Evolutionary conservation across 805 yeast genomes (phyloP), one percentile per base, ranked within the genome.

Genomic region (Saccharomycopsis synnaedendra): DNA sequence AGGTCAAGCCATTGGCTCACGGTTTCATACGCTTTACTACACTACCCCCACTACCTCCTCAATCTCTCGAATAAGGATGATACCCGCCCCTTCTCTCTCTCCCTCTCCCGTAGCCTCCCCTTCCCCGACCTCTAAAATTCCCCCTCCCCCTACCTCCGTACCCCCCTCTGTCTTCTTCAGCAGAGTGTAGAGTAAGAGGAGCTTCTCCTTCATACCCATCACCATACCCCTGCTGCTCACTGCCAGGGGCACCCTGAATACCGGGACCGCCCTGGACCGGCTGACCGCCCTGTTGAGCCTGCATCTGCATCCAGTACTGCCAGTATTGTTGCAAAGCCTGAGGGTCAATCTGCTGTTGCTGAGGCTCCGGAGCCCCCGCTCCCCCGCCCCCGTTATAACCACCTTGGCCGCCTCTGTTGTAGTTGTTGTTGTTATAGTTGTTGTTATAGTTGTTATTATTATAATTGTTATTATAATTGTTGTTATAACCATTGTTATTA

Each of bases 291-390:
- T 54, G 61, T 49, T 60, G 66, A 49, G 60, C 69, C 64, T 59
- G 61, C 52, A 58, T 65, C 57, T 78, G 82, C 57, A 71, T 72
- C 82, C 84, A 80, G 54, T 75, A 75, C 59, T 74, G 76, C 70
- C 79, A 75, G 58, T 80, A 80, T 51, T 77, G 82, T 45, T 71
- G 76, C 74, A 77, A 72, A 67, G 75, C 75, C 55, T 77, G 82
- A 7, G 81, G 69, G 44, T 62, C 60, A 42, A 19, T 19, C 19
- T 19, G 19, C 2, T 19, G 19, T 19, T 19, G 19, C 19, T 19
- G 19, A 19, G 19, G 19, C 19, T 19, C 19, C 19, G 19, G 19
- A 19, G 19, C 19, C 19, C 19, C 19, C 19, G 19, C 19, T 2
- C 19, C 19, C 19, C 19, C 19, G 19, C 19, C 19, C 19, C 19